Evolutionary conservation across 2,329 filamentous ascomycete species (phyloP).

Genomic region (Fusarium sp.): DNA sequence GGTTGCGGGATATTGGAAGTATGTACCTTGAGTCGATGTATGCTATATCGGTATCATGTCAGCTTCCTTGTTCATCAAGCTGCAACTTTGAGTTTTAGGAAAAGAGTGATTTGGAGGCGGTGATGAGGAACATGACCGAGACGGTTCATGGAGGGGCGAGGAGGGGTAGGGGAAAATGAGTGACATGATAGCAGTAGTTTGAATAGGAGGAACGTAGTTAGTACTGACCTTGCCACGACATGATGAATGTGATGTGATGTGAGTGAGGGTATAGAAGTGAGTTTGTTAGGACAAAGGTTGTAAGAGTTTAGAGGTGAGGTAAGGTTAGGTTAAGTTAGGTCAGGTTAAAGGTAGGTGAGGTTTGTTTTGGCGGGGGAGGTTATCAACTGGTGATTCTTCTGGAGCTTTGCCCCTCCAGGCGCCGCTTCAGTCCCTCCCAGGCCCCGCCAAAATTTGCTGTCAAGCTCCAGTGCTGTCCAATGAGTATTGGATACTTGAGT

Average conservation of each 20-base stretch:
- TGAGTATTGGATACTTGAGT: slow-evolving; percentile 29
- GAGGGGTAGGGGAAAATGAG: slow-evolving; percentile 25
- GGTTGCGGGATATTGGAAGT: slow-evolving; percentile 3
- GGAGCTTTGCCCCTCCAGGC: slow-evolving; percentile 43
- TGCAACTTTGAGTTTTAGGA: slow-evolving; percentile 23
- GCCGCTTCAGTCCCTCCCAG: slow-evolving; percentile 32
- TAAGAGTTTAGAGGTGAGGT: slow-evolving; percentile 12
- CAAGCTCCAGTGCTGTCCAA: slow-evolving; percentile 28
- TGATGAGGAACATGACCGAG: slow-evolving; percentile 33
- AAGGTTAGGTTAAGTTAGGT: not conserved
- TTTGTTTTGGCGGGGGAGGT: slow-evolving; percentile 41
- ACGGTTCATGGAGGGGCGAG: slow-evolving; percentile 32
- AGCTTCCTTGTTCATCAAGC: slow-evolving; percentile 23
- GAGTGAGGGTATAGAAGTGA: slow-evolving; percentile 24
- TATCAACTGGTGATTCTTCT: slow-evolving; percentile 40
- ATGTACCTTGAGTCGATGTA: slow-evolving; percentile 65
- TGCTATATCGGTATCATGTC: slow-evolving; percentile 51
- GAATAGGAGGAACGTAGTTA: slow-evolving; percentile 12
- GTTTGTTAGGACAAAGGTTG: slow-evolving; percentile 27
- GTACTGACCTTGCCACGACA: slow-evolving; percentile 80
- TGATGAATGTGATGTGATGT: slow-evolving; percentile 53
- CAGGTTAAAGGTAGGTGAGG: slow-evolving; percentile 9
- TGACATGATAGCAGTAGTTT: slow-evolving; percentile 10
- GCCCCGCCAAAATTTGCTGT: slow-evolving; percentile 41
- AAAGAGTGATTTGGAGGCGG: slow-evolving; percentile 47